Evolutionary conservation across 139 green algal species (phyloP).

Genomic region (Chloropicon primus): DNA sequence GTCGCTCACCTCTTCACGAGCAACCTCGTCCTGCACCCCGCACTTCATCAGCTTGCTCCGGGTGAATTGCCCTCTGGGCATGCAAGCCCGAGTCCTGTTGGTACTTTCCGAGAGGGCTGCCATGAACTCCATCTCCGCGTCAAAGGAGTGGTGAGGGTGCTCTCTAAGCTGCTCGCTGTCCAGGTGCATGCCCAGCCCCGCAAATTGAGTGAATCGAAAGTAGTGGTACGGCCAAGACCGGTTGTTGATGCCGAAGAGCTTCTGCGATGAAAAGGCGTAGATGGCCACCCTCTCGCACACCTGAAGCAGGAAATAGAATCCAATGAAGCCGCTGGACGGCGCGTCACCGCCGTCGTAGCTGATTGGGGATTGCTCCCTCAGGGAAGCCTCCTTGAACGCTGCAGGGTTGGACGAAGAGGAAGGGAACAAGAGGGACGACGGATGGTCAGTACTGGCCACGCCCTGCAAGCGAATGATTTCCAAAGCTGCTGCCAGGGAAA

Average conservation of each 20-base stretch:
- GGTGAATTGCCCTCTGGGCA: not conserved
- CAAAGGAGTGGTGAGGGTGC: constrained; percentile 18
- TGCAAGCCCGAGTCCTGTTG: not conserved
- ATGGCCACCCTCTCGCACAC: constrained; percentile 12
- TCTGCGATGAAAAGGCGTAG: constrained; percentile 10
- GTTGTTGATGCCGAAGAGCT: not conserved
- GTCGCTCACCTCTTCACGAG: not conserved
- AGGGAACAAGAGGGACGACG: too few species aligned
- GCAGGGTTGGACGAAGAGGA: not conserved
- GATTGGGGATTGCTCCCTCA: not conserved
- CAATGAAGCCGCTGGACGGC: constrained; percentile 18
- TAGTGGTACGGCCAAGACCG: constrained; percentile 12
- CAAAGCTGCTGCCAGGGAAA: too few species aligned
- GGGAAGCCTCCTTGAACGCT: not conserved
- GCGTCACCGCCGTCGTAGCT: constrained; percentile 4
- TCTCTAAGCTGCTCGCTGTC: constrained; percentile 14
- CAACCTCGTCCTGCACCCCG: not conserved
- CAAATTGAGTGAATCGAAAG: constrained; percentile 9
- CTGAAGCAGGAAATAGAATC: constrained; percentile 12
- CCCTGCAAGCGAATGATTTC: too few species aligned
- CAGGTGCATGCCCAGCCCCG: not conserved
- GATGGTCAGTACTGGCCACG: too few species aligned
- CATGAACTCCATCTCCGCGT: constrained; percentile 11
- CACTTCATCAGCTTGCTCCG: not conserved
- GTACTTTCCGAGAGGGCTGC: not conserved